These are phyloP conservation scores for Trametes coccinea DNA, from an alignment of 768 basidiomycete species.

Conservation along the genomic window DNA sequence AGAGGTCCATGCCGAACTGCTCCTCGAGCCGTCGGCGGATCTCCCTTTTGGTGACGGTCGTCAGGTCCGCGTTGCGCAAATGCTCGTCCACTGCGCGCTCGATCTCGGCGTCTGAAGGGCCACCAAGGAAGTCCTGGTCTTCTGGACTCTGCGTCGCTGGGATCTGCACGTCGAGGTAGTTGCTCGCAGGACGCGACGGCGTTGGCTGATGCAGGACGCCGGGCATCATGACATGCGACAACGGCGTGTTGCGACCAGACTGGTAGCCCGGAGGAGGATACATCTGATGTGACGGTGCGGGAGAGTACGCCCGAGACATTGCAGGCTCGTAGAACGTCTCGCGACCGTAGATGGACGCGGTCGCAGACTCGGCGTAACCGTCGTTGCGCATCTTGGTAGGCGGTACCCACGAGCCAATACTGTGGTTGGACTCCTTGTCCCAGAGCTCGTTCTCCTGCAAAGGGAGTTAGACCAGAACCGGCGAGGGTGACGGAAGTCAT, in stretches of 20 bases:
- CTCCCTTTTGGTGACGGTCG: slow-evolving; percentile 89
- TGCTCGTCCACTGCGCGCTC: slow-evolving; percentile 74
- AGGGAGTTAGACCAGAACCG: neutral
- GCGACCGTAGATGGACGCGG: slow-evolving; percentile 82
- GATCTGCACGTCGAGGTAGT: slow-evolving; percentile 74
- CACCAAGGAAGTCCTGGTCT: slow-evolving; percentile 47
- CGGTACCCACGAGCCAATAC: slow-evolving; percentile 90
- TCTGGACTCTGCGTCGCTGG: slow-evolving; percentile 56
- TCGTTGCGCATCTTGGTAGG: slow-evolving; percentile 69
- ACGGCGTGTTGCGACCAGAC: slow-evolving; percentile 72
- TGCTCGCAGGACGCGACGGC: slow-evolving; percentile 71
- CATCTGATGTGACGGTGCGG: slow-evolving; percentile 65
- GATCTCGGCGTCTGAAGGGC: slow-evolving; percentile 70
- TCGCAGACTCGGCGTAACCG: slow-evolving; percentile 74
- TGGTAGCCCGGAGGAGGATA: slow-evolving; percentile 68
- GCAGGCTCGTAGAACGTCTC: slow-evolving; percentile 83
- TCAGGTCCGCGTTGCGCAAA: slow-evolving; percentile 78
- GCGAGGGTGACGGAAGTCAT: neutral
- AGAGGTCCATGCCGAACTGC: slow-evolving; percentile 76
- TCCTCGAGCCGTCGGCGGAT: slow-evolving; percentile 84
- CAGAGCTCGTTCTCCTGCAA: slow-evolving; percentile 89
- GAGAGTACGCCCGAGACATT: slow-evolving; percentile 59
- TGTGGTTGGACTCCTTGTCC: slow-evolving; percentile 97
- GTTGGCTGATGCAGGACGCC: slow-evolving; percentile 56
- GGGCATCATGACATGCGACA: slow-evolving; percentile 21